Percentiles rank a stretch among this genome's conserved stretches.
Evolutionary conservation across 768 basidiomycete species (phyloP).

Genomic region (Pulveroboletus frians): DNA sequence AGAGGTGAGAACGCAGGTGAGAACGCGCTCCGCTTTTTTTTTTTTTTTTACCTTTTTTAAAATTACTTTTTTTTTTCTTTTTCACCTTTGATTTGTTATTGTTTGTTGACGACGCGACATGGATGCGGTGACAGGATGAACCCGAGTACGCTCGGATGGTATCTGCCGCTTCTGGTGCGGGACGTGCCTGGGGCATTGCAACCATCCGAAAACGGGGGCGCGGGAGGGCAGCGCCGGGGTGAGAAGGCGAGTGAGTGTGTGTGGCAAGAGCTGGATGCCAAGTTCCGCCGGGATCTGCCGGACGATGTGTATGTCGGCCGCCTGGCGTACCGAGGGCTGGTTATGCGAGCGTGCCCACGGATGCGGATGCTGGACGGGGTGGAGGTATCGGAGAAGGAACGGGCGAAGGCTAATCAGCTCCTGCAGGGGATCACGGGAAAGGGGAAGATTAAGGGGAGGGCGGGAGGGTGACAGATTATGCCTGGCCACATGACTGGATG

Average conservation of each 20-base stretch:
- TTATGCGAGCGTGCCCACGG: slow-evolving; percentile 69
- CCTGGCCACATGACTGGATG: slow-evolving; percentile 26
- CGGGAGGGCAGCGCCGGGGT: slow-evolving; percentile 23
- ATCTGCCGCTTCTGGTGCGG: slow-evolving; percentile 78
- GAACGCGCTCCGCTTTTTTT: too few relatives aligned
- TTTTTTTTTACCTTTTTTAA: too few relatives aligned
- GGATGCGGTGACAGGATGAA: slow-evolving; percentile 66
- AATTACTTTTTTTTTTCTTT: too few relatives aligned
- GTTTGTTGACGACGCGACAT: slow-evolving; percentile 20
- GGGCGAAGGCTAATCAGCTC: slow-evolving; percentile 71
- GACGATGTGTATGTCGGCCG: slow-evolving; percentile 84
- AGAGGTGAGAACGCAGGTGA: too few relatives aligned
- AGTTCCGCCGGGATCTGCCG: slow-evolving; percentile 86
- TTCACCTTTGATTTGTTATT: too few relatives aligned
- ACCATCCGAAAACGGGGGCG: slow-evolving; percentile 42
- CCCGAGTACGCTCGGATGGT: slow-evolving; percentile 94
- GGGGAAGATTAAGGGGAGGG: slow-evolving; percentile 32
- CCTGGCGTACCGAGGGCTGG: slow-evolving; percentile 81
- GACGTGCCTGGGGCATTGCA: slow-evolving; percentile 64
- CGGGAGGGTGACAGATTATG: slow-evolving; percentile 29
- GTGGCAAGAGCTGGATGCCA: slow-evolving; percentile 78
- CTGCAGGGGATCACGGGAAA: slow-evolving; percentile 50
- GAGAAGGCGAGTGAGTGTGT: slow-evolving; percentile 29
- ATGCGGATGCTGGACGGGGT: slow-evolving; percentile 84
- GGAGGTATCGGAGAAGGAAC: slow-evolving; percentile 75